Percentiles rank a stretch among this genome's conserved stretches.
Conservation (phyloP, 129 eudicot species). For the Sambucus nigra region DNA sequence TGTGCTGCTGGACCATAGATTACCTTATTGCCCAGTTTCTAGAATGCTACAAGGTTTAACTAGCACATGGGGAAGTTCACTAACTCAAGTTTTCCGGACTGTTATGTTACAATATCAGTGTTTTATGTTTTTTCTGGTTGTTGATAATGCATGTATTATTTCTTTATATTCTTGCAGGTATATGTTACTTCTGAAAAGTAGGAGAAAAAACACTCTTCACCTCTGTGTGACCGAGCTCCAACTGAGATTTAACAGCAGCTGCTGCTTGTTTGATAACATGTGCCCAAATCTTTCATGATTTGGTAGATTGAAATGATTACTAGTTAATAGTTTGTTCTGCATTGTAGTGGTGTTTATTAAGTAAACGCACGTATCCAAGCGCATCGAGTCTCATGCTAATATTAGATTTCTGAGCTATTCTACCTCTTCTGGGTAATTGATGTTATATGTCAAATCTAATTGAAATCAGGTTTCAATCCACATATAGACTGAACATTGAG, state of each 20-base stretch:
- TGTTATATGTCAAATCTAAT: background rate
- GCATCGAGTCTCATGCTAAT: background rate
- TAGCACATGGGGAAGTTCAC: too few relatives aligned
- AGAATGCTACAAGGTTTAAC: too few relatives aligned
- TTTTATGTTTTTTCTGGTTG: too few relatives aligned
- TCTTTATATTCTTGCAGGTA: too few relatives aligned
- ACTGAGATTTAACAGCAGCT: background rate
- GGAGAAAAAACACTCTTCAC: background rate
- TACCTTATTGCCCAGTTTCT: too few relatives aligned
- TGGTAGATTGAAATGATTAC: background rate
- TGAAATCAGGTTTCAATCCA: background rate
- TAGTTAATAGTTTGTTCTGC: background rate
- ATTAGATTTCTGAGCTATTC: background rate
- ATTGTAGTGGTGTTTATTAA: background rate
- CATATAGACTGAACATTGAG: background rate
- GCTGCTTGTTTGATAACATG: background rate
- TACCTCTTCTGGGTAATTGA: background rate
- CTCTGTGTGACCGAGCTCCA: background rate
- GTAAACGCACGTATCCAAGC: background rate
- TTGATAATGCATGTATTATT: too few relatives aligned
- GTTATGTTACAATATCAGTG: too few relatives aligned
- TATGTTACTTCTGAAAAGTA: too few relatives aligned
- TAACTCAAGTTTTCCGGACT: too few relatives aligned
- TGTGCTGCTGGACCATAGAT: too few relatives aligned
- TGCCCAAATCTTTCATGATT: background rate